These are phyloP conservation scores for Elongisporangium senticosum DNA, from an alignment of 352 stramenopile genomes.

Conservation along the genomic window DNA sequence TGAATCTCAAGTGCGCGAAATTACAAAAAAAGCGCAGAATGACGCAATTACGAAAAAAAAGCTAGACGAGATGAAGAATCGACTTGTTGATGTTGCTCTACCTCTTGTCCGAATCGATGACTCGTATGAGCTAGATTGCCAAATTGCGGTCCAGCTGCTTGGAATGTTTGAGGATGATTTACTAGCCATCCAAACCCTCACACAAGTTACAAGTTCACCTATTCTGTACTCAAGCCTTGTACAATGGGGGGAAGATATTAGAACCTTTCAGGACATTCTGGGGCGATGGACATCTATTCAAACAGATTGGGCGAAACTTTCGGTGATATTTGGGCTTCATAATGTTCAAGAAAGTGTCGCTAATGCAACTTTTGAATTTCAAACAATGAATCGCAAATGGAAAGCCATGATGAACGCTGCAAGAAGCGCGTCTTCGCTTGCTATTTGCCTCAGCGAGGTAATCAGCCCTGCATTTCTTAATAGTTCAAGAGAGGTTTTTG, in stretches of 20 bases:
- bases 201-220: conserved; percentile 33
- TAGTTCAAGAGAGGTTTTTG: conserved; percentile 29
- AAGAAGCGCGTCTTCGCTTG: conserved; percentile 38
- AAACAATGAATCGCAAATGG: conserved; percentile 64
- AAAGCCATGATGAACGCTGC: conserved; percentile 56
- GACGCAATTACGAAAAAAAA: conserved; percentile 51
- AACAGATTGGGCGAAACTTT: conserved; percentile 40
- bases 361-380: conserved; percentile 52
- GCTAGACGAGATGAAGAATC: conserved; percentile 52
- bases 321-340: conserved; percentile 34
- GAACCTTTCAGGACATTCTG: conserved; percentile 50
- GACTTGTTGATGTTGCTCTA: conserved; percentile 27
- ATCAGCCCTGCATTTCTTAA: conserved; percentile 48
- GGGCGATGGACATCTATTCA: conserved; percentile 52
- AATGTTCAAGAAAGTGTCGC: conserved; percentile 56
- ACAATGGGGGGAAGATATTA: conserved; percentile 57
- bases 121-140: conserved; percentile 36
- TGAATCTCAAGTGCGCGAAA: conserved; percentile 52
- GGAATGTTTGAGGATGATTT: conserved; percentile 47
- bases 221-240: conserved; percentile 33
- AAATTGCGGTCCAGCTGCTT: conserved; percentile 24
- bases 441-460: conserved; percentile 51
- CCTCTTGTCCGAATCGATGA: conserved; percentile 40
- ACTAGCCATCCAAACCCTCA: conserved; percentile 48
- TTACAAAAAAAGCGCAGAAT: conserved; percentile 43